Evolutionary conservation across 2,329 filamentous ascomycete species (phyloP), one percentile per base, ranked within the genome.

Genomic region (Trichoderma gracile): DNA sequence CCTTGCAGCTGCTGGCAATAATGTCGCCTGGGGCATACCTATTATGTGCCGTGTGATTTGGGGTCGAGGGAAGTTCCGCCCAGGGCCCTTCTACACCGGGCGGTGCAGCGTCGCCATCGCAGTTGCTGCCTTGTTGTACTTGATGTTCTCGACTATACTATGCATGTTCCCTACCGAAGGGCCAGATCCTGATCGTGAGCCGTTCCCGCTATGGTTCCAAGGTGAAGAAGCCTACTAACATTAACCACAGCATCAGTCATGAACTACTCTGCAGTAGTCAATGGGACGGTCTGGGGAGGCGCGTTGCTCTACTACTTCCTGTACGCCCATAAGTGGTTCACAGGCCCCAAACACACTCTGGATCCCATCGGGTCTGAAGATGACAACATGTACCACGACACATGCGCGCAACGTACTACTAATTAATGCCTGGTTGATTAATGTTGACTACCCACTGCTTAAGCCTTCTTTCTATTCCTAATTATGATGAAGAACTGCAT

Each of bases 161-260:
- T 60, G 46, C 57, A 60, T 60, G 57, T 60, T 60, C 43, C 57
- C 57, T 3, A 60, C 57, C 1, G 33, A 60, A 27, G 57, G 57
- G 7, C 57, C 57, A 60, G 42, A 60, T 43, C 57, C 57, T 52
- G 33, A 60, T 50, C 33, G 57, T 60, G 25, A 60, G 57, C 23
- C 17, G 9, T 10, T 4, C 12, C 10, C 3, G 9, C 19, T n/a
- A 23, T 40, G 0, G 19, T 30, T 10, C n/a, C 19, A 19, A 33
- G n/a, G 5, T 38, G 12, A n/a, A 25, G 30, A 6, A 42, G 17
- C 7, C 5, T 12, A 10, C 23, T 52, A 17, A 60, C 33, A 27
- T 27, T 5, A 25, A 25, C n/a, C 9, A 3, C 15, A 60, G 57
- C 57, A 42, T 27, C 46, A 19, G 33, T 60, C 46, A 60, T 60